Evolutionary conservation across 2,329 filamentous ascomycete genomes (phyloP).

Genomic region (Aspergillus persii): DNA sequence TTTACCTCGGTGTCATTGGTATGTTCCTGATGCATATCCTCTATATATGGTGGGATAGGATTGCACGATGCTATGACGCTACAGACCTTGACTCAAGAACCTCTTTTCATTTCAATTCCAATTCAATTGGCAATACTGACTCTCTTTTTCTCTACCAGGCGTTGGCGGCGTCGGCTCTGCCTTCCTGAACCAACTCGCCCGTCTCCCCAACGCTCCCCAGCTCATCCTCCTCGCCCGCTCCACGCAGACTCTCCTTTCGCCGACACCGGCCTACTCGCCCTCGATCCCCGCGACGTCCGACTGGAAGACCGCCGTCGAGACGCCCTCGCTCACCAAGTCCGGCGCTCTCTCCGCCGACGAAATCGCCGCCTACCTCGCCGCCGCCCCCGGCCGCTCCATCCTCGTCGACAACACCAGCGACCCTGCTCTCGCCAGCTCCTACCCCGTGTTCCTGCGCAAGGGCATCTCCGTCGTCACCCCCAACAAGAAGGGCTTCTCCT

Average conservation of each 20-base stretch:
- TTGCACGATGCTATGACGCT: not conserved
- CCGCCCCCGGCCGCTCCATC: slow-evolving; percentile 73
- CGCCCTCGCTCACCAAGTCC: slow-evolving; percentile 55
- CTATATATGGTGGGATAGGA: not conserved
- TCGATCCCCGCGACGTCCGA: slow-evolving; percentile 54
- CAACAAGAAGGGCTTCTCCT: slow-evolving; percentile 97
- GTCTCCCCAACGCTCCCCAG: slow-evolving; percentile 66
- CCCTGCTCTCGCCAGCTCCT: slow-evolving; percentile 76
- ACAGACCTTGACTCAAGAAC: not conserved
- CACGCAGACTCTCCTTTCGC: slow-evolving; percentile 74
- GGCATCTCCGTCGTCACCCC: slow-evolving; percentile 92
- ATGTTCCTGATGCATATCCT: slow-evolving; percentile 9
- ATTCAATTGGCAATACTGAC: not conserved
- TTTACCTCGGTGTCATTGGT: slow-evolving; percentile 47
- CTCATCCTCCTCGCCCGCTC: slow-evolving; percentile 85
- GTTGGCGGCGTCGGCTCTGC: slow-evolving; percentile 89
- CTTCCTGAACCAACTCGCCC: slow-evolving; percentile 80
- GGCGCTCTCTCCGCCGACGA: slow-evolving; percentile 61
- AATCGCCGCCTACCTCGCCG: slow-evolving; percentile 73
- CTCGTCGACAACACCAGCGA: slow-evolving; percentile 96
- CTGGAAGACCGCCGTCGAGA: slow-evolving; percentile 59
- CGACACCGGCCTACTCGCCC: slow-evolving; percentile 66
- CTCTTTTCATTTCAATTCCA: not conserved
- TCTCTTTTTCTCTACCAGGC: slow-evolving; percentile 53
- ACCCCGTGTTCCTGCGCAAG: slow-evolving; percentile 74